A percentile compares a stretch with the other conserved stretches of the same genome.
Evolutionary conservation across 257 asterid genomes (phyloP).

Genomic region (Solanum virginianum): DNA sequence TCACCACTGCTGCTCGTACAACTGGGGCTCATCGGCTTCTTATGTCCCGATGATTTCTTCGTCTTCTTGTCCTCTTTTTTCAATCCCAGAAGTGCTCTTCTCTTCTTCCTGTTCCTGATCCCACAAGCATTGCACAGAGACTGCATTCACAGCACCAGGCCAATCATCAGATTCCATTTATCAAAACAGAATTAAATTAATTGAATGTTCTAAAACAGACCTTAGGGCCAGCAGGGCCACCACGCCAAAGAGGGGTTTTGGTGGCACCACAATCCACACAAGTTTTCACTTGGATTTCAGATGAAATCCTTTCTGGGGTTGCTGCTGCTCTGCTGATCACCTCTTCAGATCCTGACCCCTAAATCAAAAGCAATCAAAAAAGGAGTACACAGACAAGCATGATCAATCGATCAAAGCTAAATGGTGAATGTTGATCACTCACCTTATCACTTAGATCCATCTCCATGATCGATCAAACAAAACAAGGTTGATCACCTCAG

Average conservation of each 20-base stretch:
- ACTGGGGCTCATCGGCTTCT: constrained; percentile 4
- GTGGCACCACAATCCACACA: constrained; percentile 90
- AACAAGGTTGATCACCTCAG: background rate
- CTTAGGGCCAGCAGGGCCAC: constrained; percentile 99
- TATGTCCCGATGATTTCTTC: constrained; percentile 24
- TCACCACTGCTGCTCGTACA: constrained; percentile 52
- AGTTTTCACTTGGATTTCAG: constrained; percentile 52
- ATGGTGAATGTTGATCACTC: constrained; percentile 30
- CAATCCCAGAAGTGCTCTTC: constrained; percentile 68
- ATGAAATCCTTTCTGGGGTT: constrained; percentile 37
- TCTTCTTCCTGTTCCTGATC: constrained; percentile 82
- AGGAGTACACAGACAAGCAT: background rate
- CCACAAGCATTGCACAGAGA: constrained; percentile 97
- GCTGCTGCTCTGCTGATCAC: constrained; percentile 31
- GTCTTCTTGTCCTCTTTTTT: constrained; percentile 58
- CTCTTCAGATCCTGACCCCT: constrained; percentile 24
- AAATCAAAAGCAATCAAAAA: background rate
- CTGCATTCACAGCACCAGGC: constrained; percentile 26
- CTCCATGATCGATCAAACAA: constrained; percentile 10
- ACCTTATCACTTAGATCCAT: constrained; percentile 87
- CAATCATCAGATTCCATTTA: background rate
- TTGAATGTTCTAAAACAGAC: constrained; percentile 7
- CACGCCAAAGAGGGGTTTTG: constrained; percentile 96
- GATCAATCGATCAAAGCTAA: background rate
- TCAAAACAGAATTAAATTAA: background rate